phyloP scores from a whole-genome alignment of 1,284 basidiomycete genomes.

The Ceratobasidium sp. region DNA sequence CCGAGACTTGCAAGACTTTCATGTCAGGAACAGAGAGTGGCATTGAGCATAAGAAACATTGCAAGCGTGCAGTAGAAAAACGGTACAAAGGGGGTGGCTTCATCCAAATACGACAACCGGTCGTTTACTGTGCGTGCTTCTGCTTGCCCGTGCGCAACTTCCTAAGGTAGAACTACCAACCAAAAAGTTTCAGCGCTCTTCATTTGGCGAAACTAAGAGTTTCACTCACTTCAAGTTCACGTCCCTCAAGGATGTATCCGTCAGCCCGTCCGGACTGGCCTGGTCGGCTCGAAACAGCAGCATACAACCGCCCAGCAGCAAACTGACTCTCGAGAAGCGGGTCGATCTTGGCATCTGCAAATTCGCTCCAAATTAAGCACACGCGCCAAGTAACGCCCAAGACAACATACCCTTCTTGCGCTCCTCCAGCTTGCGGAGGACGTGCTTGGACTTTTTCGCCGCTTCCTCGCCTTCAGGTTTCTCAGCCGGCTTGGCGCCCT shows the following conservation, averaged over 20 bases:
- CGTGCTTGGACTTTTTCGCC: constrained; percentile 89
- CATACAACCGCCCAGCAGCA: constrained; percentile 88
- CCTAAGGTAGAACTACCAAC: constrained; percentile 85
- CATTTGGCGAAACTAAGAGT: constrained; percentile 48
- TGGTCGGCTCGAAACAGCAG: constrained; percentile 88
- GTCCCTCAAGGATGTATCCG: constrained; percentile 95
- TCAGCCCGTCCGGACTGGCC: constrained; percentile 94
- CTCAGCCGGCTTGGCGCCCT: constrained; percentile 71
- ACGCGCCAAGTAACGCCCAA: constrained; percentile 1
- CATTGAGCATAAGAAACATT: constrained; percentile 35
- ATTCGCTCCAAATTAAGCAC: constrained; percentile 13
- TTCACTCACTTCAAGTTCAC: constrained; percentile 87
- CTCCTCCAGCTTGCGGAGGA: constrained; percentile 84
- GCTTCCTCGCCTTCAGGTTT: constrained; percentile 62
- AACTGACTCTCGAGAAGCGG: constrained; percentile 86
- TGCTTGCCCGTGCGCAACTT: constrained; percentile 92
- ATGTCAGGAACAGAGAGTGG: constrained; percentile 32
- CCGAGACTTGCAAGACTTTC: neutral
- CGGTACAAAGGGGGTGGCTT: constrained; percentile 31
- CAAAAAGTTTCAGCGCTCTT: constrained; percentile 36
- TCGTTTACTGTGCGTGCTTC: constrained; percentile 69
- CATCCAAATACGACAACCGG: neutral
- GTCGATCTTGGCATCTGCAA: constrained; percentile 87
- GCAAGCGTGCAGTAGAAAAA: constrained; percentile 40
- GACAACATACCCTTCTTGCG: constrained; percentile 84